A percentile compares a stretch with the other conserved stretches of the same genome.
phyloP scores from a whole-genome alignment of 1,139 yeast species.

The Sugiyamaella paludigena region DNA sequence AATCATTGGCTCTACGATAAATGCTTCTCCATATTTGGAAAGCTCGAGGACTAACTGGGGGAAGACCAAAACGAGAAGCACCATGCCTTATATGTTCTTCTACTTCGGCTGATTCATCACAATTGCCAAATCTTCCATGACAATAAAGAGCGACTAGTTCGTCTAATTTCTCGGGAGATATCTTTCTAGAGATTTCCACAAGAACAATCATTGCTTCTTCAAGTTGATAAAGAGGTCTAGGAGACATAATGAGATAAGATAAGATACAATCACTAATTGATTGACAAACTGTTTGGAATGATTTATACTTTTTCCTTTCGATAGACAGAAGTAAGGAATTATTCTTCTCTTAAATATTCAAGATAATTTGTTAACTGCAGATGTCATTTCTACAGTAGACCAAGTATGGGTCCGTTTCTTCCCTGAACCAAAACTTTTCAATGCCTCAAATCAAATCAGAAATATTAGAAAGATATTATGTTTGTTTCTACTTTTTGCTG shows the following conservation, averaged over 20 bases:
- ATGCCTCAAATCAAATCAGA: no score
- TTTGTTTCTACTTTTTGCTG: no score
- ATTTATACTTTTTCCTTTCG: no score
- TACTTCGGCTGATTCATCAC: constrained; percentile 17
- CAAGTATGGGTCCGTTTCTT: no score
- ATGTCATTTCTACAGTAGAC: no score
- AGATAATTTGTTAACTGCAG: no score
- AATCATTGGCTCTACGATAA: constrained; percentile 20
- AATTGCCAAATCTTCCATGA: constrained; percentile 23
- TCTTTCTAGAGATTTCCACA: constrained; percentile 16
- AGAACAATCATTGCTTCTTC: constrained; percentile 24
- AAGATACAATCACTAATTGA: no score
- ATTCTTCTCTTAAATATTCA: no score
- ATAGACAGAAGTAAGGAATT: no score
- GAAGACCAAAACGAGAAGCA: constrained; percentile 18
- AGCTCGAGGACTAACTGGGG: constrained; percentile 19
- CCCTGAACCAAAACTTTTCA: no score
- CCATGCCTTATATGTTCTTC: constrained; percentile 12
- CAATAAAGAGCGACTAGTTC: constrained; percentile 21
- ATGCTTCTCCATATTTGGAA: constrained; percentile 21
- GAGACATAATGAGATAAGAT: background rate
- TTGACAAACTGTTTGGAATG: no score
- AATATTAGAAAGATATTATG: no score
- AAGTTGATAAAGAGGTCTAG: constrained; percentile 8
- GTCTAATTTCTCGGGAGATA: constrained; percentile 17